Percentiles rank a stretch among this genome's conserved stretches.
phyloP scores from a whole-genome alignment of 1,139 yeast species.

The Candida sanyaensis region DNA sequence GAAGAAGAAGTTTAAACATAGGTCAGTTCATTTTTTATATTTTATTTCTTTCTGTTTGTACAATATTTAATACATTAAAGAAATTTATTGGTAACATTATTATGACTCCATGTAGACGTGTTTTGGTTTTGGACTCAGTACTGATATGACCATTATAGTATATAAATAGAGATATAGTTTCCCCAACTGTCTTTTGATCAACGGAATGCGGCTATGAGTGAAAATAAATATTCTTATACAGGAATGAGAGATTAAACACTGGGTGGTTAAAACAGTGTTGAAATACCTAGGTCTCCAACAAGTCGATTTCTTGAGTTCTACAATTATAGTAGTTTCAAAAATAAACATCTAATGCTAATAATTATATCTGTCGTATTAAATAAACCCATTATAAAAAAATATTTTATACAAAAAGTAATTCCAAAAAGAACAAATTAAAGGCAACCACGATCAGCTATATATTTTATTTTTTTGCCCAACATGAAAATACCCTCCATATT shows the following conservation, averaged over 20 bases:
- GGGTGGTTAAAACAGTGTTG: too few species aligned
- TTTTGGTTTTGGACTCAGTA: too few species aligned
- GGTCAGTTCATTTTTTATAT: background rate
- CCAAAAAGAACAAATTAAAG: background rate
- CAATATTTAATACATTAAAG: background rate
- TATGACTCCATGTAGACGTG: background rate
- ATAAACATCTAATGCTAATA: background rate
- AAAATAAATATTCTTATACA: too few species aligned
- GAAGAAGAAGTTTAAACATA: slow-evolving; percentile 69
- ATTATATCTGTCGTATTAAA: slow-evolving; percentile 2
- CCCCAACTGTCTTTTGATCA: too few species aligned
- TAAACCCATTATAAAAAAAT: slow-evolving; percentile 3
- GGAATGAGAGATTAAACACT: too few species aligned
- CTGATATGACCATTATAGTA: too few species aligned
- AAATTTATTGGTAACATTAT: background rate
- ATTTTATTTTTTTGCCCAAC: background rate
- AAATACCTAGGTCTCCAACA: too few species aligned
- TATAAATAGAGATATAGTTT: too few species aligned
- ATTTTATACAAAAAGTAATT: slow-evolving; percentile 3
- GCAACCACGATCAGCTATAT: background rate
- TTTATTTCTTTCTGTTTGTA: background rate
- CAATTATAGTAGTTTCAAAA: too few species aligned
- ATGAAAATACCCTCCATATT: background rate
- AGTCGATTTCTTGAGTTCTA: background rate
- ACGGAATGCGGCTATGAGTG: too few species aligned